A percentile compares a stretch with the other conserved stretches of the same genome.
Conservation (phyloP, 2,329 filamentous ascomycete genomes). For the Colletotrichum siamense region DNA sequence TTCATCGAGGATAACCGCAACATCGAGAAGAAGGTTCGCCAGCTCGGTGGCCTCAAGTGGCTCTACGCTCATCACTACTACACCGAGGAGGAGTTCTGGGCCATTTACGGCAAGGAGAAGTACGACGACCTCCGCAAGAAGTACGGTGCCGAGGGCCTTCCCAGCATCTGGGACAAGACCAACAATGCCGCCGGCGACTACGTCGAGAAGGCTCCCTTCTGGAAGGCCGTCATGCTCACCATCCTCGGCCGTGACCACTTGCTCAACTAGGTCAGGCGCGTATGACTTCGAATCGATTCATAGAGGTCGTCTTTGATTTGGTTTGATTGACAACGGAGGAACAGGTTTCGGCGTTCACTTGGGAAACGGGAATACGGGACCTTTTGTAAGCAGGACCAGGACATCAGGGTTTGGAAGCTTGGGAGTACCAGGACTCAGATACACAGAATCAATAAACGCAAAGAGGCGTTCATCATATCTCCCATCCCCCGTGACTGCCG, state of each 20-base stretch:
- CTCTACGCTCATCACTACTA: constrained; percentile 74
- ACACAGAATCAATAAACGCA: not conserved
- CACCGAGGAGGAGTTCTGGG: constrained; percentile 71
- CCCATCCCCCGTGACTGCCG: not conserved
- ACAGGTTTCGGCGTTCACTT: not conserved
- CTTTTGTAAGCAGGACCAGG: not conserved
- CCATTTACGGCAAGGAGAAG: constrained; percentile 61
- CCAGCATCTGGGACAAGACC: constrained; percentile 72
- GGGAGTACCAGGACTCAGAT: not conserved
- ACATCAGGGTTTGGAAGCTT: not conserved
- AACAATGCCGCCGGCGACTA: constrained; percentile 31
- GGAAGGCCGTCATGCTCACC: not conserved
- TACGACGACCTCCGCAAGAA: constrained; percentile 65
- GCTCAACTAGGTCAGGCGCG: not conserved
- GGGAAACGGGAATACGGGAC: not conserved
- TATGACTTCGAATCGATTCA: not conserved
- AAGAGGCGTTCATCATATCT: not conserved
- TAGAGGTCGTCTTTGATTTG: not conserved
- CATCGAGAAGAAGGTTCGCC: constrained; percentile 63
- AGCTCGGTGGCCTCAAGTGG: constrained; percentile 71
- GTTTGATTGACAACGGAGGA: not conserved
- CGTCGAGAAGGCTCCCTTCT: not conserved
- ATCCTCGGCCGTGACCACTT: not conserved
- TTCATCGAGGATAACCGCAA: constrained; percentile 62
- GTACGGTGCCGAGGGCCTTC: constrained; percentile 64